Conservation (phyloP, 768 basidiomycete species). For the Phaffia tasmanica region DNA sequence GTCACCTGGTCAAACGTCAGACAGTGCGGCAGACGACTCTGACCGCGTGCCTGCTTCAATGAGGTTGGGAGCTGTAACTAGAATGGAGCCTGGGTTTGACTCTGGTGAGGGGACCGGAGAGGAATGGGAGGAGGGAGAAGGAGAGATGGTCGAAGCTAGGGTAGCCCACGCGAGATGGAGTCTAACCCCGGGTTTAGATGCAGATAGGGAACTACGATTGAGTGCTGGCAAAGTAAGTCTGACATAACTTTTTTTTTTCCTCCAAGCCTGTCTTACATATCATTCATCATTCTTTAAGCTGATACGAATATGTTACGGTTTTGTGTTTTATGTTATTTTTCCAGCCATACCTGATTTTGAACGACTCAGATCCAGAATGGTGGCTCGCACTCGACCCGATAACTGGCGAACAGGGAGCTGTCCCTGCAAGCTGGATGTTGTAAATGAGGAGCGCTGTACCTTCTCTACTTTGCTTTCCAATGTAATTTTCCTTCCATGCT, state of each 20-base stretch:
- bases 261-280: no score
- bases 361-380: constrained; percentile 50
- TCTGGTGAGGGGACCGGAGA: constrained; percentile 36
- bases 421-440: constrained; percentile 64
- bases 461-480: no score
- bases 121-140: constrained; percentile 35
- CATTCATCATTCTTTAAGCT: no score
- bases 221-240: constrained; percentile 56
- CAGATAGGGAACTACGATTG: constrained; percentile 39
- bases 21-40: constrained; percentile 29
- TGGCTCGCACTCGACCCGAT: constrained; percentile 79
- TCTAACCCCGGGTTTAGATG: constrained; percentile 46
- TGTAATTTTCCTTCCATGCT: no score
- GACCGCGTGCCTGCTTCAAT: no score
- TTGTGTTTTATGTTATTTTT: not conserved
- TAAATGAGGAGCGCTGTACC: no score
- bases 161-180: constrained; percentile 45
- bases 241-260: no score
- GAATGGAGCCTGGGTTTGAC: constrained; percentile 30
- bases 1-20: constrained; percentile 16
- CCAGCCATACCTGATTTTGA: constrained; percentile 23
- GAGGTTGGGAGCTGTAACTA: no score
- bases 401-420: constrained; percentile 74
- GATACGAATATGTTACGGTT: constrained; percentile 66
- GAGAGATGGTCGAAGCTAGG: constrained; percentile 37